These are phyloP conservation scores for Curvularia hawaiiensis DNA, from an alignment of 2,329 filamentous ascomycete genomes.

Conservation along the genomic window DNA sequence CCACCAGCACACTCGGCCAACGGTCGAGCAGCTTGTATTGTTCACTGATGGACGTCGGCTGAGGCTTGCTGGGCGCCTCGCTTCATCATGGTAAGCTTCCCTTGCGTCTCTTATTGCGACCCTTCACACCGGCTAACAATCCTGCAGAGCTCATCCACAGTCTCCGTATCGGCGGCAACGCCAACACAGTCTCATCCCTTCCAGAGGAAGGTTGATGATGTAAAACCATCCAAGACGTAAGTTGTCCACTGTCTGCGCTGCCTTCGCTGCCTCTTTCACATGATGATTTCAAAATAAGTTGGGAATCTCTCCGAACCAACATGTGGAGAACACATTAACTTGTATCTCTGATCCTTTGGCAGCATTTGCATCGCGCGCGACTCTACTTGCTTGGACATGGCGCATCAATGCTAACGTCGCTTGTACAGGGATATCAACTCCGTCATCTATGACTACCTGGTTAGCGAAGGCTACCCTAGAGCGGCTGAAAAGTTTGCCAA, in stretches of 20 bases:
- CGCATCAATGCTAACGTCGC: slow-evolving; percentile 30
- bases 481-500: slow-evolving; percentile 92
- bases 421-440: slow-evolving; percentile 84
- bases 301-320: slow-evolving; percentile 99
- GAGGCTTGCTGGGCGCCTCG: slow-evolving; percentile 37
- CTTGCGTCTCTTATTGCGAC: slow-evolving; percentile 11
- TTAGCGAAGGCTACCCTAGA: slow-evolving; percentile 91
- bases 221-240: slow-evolving; percentile 90
- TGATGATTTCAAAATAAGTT: slow-evolving; percentile 88
- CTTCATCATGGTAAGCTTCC: slow-evolving; percentile 44
- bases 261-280: slow-evolving; percentile 52
- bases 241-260: slow-evolving; percentile 37
- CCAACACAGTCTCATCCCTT: slow-evolving; percentile 75
- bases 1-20: slow-evolving; percentile 36
- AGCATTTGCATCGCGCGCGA: slow-evolving; percentile 22
- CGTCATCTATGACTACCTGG: slow-evolving; percentile 94
- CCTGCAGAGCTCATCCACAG: slow-evolving; percentile 64
- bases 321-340: slow-evolving; percentile 92
- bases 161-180: slow-evolving; percentile 76
- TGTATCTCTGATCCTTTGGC: slow-evolving; percentile 68
- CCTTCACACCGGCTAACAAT: slow-evolving; percentile 22
- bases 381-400: background rate
- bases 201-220: slow-evolving; percentile 79
- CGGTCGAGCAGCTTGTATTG: slow-evolving; percentile 36
- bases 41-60: slow-evolving; percentile 45